phyloP scores from a whole-genome alignment of 352 stramenopile species.

The Bremia lactucae region DNA sequence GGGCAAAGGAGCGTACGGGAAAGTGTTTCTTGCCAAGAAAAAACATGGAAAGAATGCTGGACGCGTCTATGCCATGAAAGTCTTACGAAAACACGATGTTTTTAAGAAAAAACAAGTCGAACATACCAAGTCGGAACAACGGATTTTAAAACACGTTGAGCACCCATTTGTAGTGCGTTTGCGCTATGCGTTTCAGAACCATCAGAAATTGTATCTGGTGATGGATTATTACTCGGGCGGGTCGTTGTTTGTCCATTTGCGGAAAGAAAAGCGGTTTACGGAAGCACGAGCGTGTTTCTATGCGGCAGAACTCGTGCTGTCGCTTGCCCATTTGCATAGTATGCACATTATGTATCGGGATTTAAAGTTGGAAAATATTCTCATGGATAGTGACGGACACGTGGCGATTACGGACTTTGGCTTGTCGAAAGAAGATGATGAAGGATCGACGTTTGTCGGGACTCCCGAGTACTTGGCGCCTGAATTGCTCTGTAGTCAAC shows the following conservation, averaged over 20 bases:
- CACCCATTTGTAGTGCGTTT: constrained; percentile 85
- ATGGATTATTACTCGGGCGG: constrained; percentile 86
- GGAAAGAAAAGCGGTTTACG: constrained; percentile 60
- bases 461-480: constrained; percentile 80
- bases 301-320: constrained; percentile 73
- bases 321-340: constrained; percentile 72
- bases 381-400: constrained; percentile 80
- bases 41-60: constrained; percentile 57
- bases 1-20: constrained; percentile 81
- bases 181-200: constrained; percentile 83
- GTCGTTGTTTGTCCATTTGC: constrained; percentile 78
- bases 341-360: constrained; percentile 87
- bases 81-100: constrained; percentile 77
- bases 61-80: constrained; percentile 85
- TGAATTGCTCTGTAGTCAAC: constrained; percentile 61
- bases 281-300: constrained; percentile 75
- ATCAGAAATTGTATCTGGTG: constrained; percentile 82
- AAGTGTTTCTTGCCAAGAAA: constrained; percentile 80
- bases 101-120: constrained; percentile 82
- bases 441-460: constrained; percentile 74
- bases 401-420: constrained; percentile 84
- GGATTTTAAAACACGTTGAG: constrained; percentile 81
- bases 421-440: constrained; percentile 77
- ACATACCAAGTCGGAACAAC: constrained; percentile 83
- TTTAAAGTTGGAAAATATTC: constrained; percentile 85